Evolutionary conservation across 495 filamentous ascomycete species (phyloP), one percentile per base, ranked within the genome.

Genomic region (Podospora bellae-mahoneyi): DNA sequence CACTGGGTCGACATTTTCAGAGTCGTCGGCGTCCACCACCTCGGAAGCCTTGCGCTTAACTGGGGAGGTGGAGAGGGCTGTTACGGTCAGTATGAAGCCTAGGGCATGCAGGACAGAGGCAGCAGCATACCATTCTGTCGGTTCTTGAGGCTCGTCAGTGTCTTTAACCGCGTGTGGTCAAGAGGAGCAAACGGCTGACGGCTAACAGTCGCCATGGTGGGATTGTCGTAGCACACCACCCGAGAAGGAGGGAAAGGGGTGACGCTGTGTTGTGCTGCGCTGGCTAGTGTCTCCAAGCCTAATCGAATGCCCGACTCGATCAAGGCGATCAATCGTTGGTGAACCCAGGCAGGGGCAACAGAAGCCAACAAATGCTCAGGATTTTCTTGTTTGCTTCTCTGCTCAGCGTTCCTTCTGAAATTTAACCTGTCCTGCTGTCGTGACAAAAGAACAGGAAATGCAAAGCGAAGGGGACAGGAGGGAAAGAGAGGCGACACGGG

Each of bases 1-100:
- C 27, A 79, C 67, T 0, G 93, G 93, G 72, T 94, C 92, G 69
- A 96, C 83, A 73, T 97, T 97, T 81, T 97, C 93, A 7, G 84
- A 78, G 75, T 96, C 87, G 65, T 82, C 80, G 19, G 85, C 81
- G 34, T 86, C 80, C 2, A 74, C 57, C 39, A 78, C 77, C 55
- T 83, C 82, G 57, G 77, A 66, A 18, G 79, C 82, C 69, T 84
- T 84, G 34, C 83, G 76, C 76, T 84, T 84, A 34, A 67, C 68
- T 4, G 81, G 71, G 19, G 80, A 69, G 19, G 66, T 65, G 16
- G 79, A 67, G 65, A 83, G 70, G 34, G 81, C 80, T 84, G 68
- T 9, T 48, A 58, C 39, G 15, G 32, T 16, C 34, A 57, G 55
- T 20, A 1, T 5, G 13, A 15, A 62, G 27, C 30, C 4, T 20